Evolutionary conservation across 345 rosid species (phyloP).

Genomic region (Barbarea vulgaris): DNA sequence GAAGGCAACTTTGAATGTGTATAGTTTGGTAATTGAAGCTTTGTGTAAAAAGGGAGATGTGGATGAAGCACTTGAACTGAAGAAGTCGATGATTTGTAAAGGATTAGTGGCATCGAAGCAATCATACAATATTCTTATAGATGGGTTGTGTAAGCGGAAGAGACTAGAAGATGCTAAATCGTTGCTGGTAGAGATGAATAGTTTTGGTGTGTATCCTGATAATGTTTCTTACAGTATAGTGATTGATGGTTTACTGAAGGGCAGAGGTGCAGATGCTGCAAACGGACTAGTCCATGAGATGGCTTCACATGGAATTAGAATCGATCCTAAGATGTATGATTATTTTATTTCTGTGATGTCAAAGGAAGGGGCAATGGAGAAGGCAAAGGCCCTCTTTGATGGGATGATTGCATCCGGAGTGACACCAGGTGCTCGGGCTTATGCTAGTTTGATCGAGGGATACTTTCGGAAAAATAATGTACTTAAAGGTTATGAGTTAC

Average conservation of each 20-base stretch:
- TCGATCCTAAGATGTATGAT: slow-evolving; percentile 52
- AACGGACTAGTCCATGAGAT: slow-evolving; percentile 60
- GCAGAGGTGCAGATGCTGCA: slow-evolving; percentile 54
- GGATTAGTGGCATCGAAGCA: slow-evolving; percentile 51
- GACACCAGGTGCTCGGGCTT: slow-evolving; percentile 63
- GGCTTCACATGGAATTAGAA: slow-evolving; percentile 52
- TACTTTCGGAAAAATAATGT: slow-evolving; percentile 50
- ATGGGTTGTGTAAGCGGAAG: slow-evolving; percentile 60
- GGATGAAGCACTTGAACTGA: slow-evolving; percentile 59
- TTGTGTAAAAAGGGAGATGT: slow-evolving; percentile 59
- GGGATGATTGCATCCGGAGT: slow-evolving; percentile 63
- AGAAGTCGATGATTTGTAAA: slow-evolving; percentile 52
- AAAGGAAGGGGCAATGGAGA: slow-evolving; percentile 65
- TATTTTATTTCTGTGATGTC: slow-evolving; percentile 54
- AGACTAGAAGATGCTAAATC: slow-evolving; percentile 57
- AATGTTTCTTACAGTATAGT: slow-evolving; percentile 48
- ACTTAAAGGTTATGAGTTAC: slow-evolving; percentile 45
- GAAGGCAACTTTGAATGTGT: slow-evolving; percentile 47
- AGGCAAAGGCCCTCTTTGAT: slow-evolving; percentile 56
- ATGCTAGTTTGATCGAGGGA: slow-evolving; percentile 63
- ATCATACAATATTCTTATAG: slow-evolving; percentile 51
- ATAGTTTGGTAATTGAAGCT: slow-evolving; percentile 58
- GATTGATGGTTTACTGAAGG: slow-evolving; percentile 69
- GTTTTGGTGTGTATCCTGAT: slow-evolving; percentile 53
- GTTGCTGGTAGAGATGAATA: slow-evolving; percentile 60